A percentile compares a stretch with the other conserved stretches of the same genome.
Evolutionary conservation across 163 green algal genomes (phyloP).

Genomic region (Volvox carteri): DNA sequence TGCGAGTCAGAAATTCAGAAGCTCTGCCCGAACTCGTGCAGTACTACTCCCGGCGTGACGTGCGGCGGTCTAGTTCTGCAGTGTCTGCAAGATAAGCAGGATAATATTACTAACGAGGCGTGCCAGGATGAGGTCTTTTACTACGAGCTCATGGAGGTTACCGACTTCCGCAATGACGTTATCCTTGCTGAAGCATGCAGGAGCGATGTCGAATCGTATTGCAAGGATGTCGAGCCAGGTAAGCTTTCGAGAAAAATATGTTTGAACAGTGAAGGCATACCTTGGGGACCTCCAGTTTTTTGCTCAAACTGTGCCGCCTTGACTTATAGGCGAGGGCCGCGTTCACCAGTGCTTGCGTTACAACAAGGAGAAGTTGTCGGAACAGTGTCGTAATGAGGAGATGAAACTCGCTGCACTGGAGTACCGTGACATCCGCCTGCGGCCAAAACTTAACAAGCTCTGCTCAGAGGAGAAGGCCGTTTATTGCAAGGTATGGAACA

Average conservation of each 20-base stretch:
- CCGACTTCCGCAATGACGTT: conserved; percentile 85
- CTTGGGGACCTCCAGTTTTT: background rate
- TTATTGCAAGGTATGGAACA: conserved; percentile 79
- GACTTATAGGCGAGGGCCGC: conserved; percentile 65
- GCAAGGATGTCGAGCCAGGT: conserved; percentile 80
- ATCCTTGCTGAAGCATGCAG: conserved; percentile 83
- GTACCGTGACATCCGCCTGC: conserved; percentile 81
- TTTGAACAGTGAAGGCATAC: background rate
- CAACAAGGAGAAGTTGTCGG: conserved; percentile 72
- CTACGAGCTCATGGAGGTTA: conserved; percentile 86
- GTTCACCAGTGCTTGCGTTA: conserved; percentile 83
- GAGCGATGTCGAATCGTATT: conserved; percentile 81
- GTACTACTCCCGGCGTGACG: conserved; percentile 41
- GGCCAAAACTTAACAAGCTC: conserved; percentile 83
- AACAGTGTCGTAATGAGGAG: conserved; percentile 80
- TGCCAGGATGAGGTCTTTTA: conserved; percentile 76
- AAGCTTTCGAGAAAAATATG: too few species aligned
- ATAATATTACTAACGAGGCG: conserved; percentile 78
- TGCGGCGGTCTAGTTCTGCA: conserved; percentile 84
- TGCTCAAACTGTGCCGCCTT: background rate
- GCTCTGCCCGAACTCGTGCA: conserved; percentile 77
- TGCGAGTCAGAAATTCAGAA: conserved; percentile 80
- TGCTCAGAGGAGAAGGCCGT: conserved; percentile 85
- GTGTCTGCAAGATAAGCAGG: conserved; percentile 83
- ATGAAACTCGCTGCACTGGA: conserved; percentile 82